phyloP scores from a whole-genome alignment of 2,329 filamentous ascomycete species.

The Passalora sequoiae region DNA sequence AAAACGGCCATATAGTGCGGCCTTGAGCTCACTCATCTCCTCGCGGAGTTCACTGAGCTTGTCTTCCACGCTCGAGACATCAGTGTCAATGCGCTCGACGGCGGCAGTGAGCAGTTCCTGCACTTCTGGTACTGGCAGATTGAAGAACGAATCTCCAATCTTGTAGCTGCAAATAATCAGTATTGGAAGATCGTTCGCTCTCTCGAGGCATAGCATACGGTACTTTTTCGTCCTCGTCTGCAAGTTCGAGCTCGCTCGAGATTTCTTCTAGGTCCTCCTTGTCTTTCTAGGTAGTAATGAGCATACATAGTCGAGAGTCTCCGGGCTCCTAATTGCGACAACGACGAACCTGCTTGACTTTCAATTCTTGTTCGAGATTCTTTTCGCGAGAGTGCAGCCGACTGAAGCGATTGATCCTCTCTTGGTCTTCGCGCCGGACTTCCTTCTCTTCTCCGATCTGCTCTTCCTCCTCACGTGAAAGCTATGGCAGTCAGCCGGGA shows the following conservation, averaged over 20 bases:
- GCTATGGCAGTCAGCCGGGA: conserved; percentile 48
- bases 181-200: neutral
- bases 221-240: conserved; percentile 89
- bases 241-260: conserved; percentile 82
- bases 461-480: conserved; percentile 88
- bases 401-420: conserved; percentile 98
- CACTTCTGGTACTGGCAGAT: conserved; percentile 74
- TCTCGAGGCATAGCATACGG: conserved; percentile 57
- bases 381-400: conserved; percentile 83
- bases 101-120: conserved; percentile 75
- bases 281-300: conserved; percentile 66
- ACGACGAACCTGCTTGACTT: conserved; percentile 64
- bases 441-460: conserved; percentile 75
- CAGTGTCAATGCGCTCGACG: conserved; percentile 67
- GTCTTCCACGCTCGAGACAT: conserved; percentile 71
- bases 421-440: conserved; percentile 93
- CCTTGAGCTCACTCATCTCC: conserved; percentile 86
- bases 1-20: conserved; percentile 88
- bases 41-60: conserved; percentile 69
- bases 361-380: conserved; percentile 71
- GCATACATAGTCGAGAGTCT: too few species aligned
- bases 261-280: conserved; percentile 97
- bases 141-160: conserved; percentile 92
- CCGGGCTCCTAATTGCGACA: too few species aligned
- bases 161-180: conserved; percentile 64